A percentile compares a stretch with the other conserved stretches of the same genome.
Evolutionary conservation across 805 yeast species (phyloP).

Genomic region (Ogataea pignaliae): DNA sequence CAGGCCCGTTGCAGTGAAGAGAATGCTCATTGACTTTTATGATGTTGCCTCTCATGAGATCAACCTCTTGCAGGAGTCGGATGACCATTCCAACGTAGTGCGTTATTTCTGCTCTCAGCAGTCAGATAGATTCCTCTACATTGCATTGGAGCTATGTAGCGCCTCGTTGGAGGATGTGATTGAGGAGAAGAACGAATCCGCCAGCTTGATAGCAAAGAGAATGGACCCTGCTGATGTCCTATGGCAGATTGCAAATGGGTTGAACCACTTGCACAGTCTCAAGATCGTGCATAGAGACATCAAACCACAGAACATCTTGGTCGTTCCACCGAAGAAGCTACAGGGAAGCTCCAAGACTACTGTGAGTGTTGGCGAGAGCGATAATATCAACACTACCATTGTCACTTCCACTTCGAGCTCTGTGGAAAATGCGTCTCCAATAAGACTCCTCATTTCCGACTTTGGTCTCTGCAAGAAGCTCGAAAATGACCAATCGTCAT

Average conservation of each 20-base stretch:
- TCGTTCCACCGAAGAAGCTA: conserved; percentile 60
- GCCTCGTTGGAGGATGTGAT: conserved; percentile 85
- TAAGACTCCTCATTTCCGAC: conserved; percentile 82
- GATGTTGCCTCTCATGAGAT: conserved; percentile 94
- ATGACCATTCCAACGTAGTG: conserved; percentile 93
- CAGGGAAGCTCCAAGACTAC: conserved; percentile 4
- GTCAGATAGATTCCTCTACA: conserved; percentile 80
- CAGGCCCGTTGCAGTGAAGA: conserved; percentile 92
- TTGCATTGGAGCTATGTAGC: conserved; percentile 87
- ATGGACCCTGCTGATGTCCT: conserved; percentile 53
- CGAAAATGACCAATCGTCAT: conserved; percentile 89
- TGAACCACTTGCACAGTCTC: conserved; percentile 79
- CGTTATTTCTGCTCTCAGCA: conserved; percentile 92
- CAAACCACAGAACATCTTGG: conserved; percentile 89
- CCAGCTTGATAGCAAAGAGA: conserved; percentile 33
- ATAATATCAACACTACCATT: conserved; percentile 10
- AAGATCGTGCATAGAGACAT: conserved; percentile 93
- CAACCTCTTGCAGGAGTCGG: conserved; percentile 82
- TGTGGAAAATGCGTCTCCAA: conserved; percentile 33
- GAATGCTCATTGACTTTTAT: conserved; percentile 89
- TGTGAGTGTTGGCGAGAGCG: too few relatives aligned
- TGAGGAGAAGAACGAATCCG: conserved; percentile 42
- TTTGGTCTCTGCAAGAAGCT: conserved; percentile 92
- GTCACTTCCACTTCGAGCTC: neutral
- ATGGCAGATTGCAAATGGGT: conserved; percentile 76